A percentile compares a stretch with the other conserved stretches of the same genome.
Evolutionary conservation across 441 rosid genomes (phyloP).

Genomic region (Macaranga tanarius): DNA sequence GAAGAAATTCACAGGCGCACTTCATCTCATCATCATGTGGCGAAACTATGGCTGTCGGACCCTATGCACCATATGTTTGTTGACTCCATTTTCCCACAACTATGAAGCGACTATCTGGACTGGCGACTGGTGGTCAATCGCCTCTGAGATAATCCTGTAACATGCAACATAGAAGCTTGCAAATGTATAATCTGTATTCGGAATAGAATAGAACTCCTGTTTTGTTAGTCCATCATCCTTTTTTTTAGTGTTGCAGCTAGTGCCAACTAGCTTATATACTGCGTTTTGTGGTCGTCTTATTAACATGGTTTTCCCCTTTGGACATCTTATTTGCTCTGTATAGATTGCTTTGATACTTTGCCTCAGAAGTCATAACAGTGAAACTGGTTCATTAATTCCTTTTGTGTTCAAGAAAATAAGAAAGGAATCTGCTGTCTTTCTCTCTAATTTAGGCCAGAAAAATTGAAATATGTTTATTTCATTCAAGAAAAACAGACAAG

Average conservation of each 20-base stretch:
- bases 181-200: constrained; percentile 3
- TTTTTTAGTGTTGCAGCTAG: no score
- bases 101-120: constrained; percentile 15
- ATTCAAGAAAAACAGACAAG: constrained; percentile 8
- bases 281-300: no score
- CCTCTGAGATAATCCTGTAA: not conserved
- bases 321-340: no score
- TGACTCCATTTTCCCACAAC: constrained; percentile 52
- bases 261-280: no score
- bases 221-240: not conserved
- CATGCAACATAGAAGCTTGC: constrained; percentile 12
- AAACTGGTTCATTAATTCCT: no score
- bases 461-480: not conserved
- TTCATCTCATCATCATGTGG: constrained; percentile 57
- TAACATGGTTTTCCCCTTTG: no score
- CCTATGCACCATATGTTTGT: constrained; percentile 52
- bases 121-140: not conserved
- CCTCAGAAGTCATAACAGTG: no score
- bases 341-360: no score
- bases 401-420: no score
- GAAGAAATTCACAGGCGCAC: constrained; percentile 78
- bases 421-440: not conserved
- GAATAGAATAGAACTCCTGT: not conserved
- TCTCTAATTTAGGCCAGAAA: not conserved
- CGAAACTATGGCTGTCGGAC: constrained; percentile 68